Conservation (phyloP, 2,329 filamentous ascomycete species). For the Colletotrichum euphorbiae region DNA sequence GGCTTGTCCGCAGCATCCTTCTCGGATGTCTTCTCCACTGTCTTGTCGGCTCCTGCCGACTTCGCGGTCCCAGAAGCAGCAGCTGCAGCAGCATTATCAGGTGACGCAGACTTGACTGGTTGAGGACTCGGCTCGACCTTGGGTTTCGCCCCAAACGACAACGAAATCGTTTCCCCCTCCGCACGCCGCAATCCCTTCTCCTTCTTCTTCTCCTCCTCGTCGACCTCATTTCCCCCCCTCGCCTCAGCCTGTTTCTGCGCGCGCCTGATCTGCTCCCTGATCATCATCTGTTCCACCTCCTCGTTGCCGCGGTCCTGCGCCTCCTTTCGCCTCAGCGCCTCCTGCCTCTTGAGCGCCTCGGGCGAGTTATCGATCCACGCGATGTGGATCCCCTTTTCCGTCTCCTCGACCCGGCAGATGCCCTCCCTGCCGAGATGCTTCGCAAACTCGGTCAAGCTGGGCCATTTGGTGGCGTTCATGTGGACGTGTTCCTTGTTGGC, state of each 20-base stretch:
- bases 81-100: constrained; percentile 36
- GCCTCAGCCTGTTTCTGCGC: constrained; percentile 72
- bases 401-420: constrained; percentile 90
- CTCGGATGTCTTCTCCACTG: constrained; percentile 34
- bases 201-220: constrained; percentile 50
- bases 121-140: constrained; percentile 38
- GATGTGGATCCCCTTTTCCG: constrained; percentile 85
- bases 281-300: constrained; percentile 84
- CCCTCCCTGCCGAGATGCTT: constrained; percentile 89
- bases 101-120: constrained; percentile 35
- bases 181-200: constrained; percentile 66
- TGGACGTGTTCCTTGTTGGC: constrained; percentile 88
- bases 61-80: constrained; percentile 32
- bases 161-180: constrained; percentile 80
- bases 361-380: constrained; percentile 93
- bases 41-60: constrained; percentile 40
- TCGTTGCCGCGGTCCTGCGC: constrained; percentile 91
- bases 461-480: constrained; percentile 94
- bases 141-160: constrained; percentile 71
- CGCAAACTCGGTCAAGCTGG: constrained; percentile 87
- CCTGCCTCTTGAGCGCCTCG: constrained; percentile 82
- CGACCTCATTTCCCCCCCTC: constrained; percentile 55
- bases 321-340: constrained; percentile 85
- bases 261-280: constrained; percentile 84
- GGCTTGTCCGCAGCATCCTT: constrained; percentile 23